Evolutionary conservation across 2,329 filamentous ascomycete genomes (phyloP), one percentile per base, ranked within the genome.

Genomic region (Colletotrichum plurivorum): DNA sequence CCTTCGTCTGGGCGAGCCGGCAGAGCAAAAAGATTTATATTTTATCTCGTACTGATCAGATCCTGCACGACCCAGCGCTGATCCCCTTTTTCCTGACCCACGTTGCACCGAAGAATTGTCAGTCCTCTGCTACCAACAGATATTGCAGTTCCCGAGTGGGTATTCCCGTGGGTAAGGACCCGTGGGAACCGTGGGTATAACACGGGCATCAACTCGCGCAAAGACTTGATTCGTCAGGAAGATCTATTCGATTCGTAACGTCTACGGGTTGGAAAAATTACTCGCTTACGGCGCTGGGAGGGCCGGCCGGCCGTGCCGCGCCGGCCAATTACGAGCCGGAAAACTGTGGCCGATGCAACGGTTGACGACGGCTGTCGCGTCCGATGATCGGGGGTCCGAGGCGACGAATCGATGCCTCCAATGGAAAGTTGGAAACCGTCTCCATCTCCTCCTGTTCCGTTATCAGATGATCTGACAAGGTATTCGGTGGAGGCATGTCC

Each of bases 151-250:
- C n/a, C 15, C 8, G 27, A 16, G 56, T 59, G 56, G 56, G n/a
- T 59, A 43, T 36, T 9, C 31, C 31, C 7, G 31, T 36, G 31
- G 31, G 31, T 36, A 36, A 9, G 27, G 31, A 10, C 9, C 31
- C 31, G 31, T 31, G 27, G 27, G 27, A 18, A 36, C 46, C 31
- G 58, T 27, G 46, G 36, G 22, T 43, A 22, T 52, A 27, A 43
- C 48, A 15, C 27, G 58, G 49, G n/a, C 46, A 13, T 22, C 12
- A 27, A 20, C n/a, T 52, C 13, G 20, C 18, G n/a, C 31, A 84
- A 88, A 74, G n/a, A 36, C 3, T 79, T 27, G 71, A 65, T 68
- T 65, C 46, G 65, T 51, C 20, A 1, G 18, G 58, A 49, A 18
- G 61, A 68, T 68, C 65, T 68, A 49, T 49, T 10, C 41, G n/a